Conservation (phyloP, 2,329 filamentous ascomycete genomes). For the Zymoseptoria ardabiliae region DNA sequence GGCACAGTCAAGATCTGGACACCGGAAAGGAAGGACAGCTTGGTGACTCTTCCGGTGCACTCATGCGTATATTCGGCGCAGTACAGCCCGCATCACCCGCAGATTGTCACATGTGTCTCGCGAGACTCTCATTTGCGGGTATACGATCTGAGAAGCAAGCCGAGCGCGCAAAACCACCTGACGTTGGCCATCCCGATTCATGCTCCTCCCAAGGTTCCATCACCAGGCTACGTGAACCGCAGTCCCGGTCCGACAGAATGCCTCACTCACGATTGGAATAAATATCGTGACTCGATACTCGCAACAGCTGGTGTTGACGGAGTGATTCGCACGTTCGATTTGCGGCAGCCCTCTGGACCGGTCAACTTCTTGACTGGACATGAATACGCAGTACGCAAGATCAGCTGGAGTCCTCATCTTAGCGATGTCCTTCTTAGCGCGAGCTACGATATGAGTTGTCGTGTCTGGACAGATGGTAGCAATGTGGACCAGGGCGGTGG, state of each 20-base stretch:
- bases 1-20: slow-evolving; percentile 95
- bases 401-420: slow-evolving; percentile 93
- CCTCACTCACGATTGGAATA: slow-evolving; percentile 98
- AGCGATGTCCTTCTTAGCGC: slow-evolving; percentile 78
- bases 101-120: slow-evolving; percentile 77
- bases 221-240: slow-evolving; percentile 35
- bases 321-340: slow-evolving; percentile 81
- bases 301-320: slow-evolving; percentile 87
- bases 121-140: slow-evolving; percentile 84
- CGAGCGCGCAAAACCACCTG: slow-evolving; percentile 80
- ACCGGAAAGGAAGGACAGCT: slow-evolving; percentile 56
- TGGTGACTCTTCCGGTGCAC: slow-evolving; percentile 83
- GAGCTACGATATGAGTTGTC: slow-evolving; percentile 96
- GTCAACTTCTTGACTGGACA: slow-evolving; percentile 72
- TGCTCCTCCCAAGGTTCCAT: slow-evolving; percentile 49
- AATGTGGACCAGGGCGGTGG: slow-evolving; percentile 37
- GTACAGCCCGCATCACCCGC: slow-evolving; percentile 81
- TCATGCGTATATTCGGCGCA: slow-evolving; percentile 90
- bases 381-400: slow-evolving; percentile 77
- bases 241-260: slow-evolving; percentile 64
- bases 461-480: slow-evolving; percentile 83
- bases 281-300: slow-evolving; percentile 78
- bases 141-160: slow-evolving; percentile 84
- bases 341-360: slow-evolving; percentile 70
- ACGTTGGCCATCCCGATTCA: slow-evolving; percentile 78